Conservation (phyloP, 2,329 filamentous ascomycete species). For the Pestalotiopsis fici region DNA sequence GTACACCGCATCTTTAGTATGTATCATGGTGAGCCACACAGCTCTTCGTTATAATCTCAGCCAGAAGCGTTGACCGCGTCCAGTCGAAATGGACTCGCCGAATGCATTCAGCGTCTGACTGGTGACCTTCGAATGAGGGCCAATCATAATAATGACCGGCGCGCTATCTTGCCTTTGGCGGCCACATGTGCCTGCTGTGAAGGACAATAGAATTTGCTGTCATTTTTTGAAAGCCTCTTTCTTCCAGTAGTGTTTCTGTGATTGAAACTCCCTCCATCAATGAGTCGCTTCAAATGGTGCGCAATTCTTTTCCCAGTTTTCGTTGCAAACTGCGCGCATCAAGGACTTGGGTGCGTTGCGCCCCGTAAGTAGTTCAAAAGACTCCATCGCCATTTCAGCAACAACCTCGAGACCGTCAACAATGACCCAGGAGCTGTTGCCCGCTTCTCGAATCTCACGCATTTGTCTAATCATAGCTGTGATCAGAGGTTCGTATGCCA, state of each 20-base stretch:
- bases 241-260: neutral
- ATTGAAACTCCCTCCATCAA: neutral
- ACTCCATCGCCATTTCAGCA: conserved; percentile 73
- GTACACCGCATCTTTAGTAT: too few relatives aligned
- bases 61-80: too few relatives aligned
- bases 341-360: conserved; percentile 67
- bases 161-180: too few relatives aligned
- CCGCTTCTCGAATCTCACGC: conserved; percentile 46
- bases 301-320: conserved; percentile 41
- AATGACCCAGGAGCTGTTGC: conserved; percentile 65
- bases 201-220: too few relatives aligned
- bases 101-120: too few relatives aligned
- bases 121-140: too few relatives aligned
- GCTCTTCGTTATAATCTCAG: too few relatives aligned
- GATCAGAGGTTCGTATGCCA: conserved; percentile 70
- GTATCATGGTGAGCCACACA: too few relatives aligned
- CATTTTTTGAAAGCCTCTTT: neutral
- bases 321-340: conserved; percentile 62
- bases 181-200: too few relatives aligned
- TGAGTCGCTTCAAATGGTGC: conserved; percentile 29
- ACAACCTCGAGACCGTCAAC: conserved; percentile 73
- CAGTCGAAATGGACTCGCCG: too few relatives aligned
- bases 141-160: too few relatives aligned
- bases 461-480: conserved; percentile 71
- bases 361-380: conserved; percentile 76